Base-by-base conservation (phyloP, 2,329 filamentous ascomycete genomes). In the Alternaria rosae region DNA sequence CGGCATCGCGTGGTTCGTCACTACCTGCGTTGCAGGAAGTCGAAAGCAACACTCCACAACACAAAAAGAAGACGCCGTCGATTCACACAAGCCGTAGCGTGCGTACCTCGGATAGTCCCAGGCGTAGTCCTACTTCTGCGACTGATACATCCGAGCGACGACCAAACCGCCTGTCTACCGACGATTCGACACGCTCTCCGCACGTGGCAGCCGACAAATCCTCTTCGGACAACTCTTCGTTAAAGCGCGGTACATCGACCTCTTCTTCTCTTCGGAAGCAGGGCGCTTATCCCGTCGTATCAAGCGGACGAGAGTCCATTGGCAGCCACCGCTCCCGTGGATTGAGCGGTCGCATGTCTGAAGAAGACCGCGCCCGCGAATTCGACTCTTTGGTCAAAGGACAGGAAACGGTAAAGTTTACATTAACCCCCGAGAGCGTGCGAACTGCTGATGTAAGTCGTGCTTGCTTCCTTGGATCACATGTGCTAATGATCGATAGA, bases 381-480 rank as follows among this genome's bases (percentile, higher is more conserved):
- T 85, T 85, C 66, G 83, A 85, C 56, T 78, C 79, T 42, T 77
- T 84, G 42, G 78, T 85, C 43, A 80, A 82, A 67, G 76, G 81
- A 17, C 77, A 80, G 45, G 83, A 84, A 26, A 84, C 82, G 6
- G 81, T 84, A 21, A 84, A 85, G 68, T 84, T 82, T 70, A 84
- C 83, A 7, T 71, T 85, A 55, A 84, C 83, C 12, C 83, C 83
- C 21, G 78, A 83, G 57, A 79, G 72, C 48, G 80, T 84, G 69
- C 79, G 82, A 43, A 82, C 82, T 56, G 64, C 76, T 17, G 78
- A 81, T 57, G 82, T 82, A 71, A 80, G 81, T 79, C 20, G 44
- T 7, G 30, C 3, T 17, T 25, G 12, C 30, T 32, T 20, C 41
- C 41, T 15, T 7, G n/a, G 42, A 17, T 30, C 44, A 23, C 25